Conservation (phyloP, 2,329 filamentous ascomycete species). For the Monascus ruber region DNA sequence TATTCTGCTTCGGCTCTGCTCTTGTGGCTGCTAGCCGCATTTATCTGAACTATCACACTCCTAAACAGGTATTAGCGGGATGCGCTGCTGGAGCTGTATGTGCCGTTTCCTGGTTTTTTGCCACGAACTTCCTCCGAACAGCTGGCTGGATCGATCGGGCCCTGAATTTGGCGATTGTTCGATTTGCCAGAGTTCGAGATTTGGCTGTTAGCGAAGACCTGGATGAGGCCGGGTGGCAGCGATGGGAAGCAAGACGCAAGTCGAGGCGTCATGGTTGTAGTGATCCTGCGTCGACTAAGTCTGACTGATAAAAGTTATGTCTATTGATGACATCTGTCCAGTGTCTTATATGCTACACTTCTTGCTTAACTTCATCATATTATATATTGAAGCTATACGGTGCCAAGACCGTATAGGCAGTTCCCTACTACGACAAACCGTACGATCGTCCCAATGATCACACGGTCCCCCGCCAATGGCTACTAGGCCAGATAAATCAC, state of each 20-base stretch:
- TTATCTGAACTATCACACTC: slow-evolving; percentile 88
- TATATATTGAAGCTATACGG: no score
- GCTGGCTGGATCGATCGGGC: slow-evolving; percentile 61
- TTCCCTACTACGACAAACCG: no score
- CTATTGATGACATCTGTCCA: no score
- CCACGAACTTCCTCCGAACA: slow-evolving; percentile 55
- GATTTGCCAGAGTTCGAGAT: slow-evolving; percentile 65
- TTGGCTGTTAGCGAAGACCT: slow-evolving; percentile 79
- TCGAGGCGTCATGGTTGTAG: slow-evolving; percentile 16
- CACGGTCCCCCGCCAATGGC: no score
- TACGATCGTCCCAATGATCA: no score
- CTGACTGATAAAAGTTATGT: no score
- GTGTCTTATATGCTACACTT: no score
- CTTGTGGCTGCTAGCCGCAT: slow-evolving; percentile 71
- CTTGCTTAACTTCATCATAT: no score
- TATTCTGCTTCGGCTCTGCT: slow-evolving; percentile 50
- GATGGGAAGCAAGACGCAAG: slow-evolving; percentile 56
- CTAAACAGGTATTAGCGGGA: slow-evolving; percentile 75
- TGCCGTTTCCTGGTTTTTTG: slow-evolving; percentile 66
- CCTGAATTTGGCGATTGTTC: slow-evolving; percentile 53
- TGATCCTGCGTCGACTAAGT: slow-evolving; percentile 1
- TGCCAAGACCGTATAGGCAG: no score
- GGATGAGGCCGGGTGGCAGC: slow-evolving; percentile 84
- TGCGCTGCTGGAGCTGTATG: slow-evolving; percentile 57
- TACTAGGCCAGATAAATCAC: no score